These are phyloP conservation scores for Spiromastix sp. DNA, from an alignment of 2,329 filamentous ascomycete genomes.

Conservation along the genomic window DNA sequence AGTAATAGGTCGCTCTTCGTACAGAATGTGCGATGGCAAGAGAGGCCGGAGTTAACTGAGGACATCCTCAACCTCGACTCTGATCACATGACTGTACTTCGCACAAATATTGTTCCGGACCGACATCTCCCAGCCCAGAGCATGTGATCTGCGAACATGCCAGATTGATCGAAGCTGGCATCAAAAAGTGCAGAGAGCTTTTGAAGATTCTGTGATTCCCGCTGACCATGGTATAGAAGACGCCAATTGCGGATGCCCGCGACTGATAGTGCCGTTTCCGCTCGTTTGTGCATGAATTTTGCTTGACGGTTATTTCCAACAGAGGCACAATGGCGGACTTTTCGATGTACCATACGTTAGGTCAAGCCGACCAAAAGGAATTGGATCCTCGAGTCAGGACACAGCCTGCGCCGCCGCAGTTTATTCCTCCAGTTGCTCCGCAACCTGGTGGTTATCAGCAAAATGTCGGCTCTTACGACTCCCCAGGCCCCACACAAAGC, in stretches of 20 bases:
- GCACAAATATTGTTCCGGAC: too few species aligned
- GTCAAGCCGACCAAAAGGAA: slow-evolving; percentile 39
- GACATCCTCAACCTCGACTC: too few species aligned
- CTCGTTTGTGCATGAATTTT: background rate
- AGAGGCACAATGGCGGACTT: slow-evolving; percentile 30
- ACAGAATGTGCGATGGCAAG: too few species aligned
- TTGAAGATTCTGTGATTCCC: too few species aligned
- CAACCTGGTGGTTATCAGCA: slow-evolving; percentile 21
- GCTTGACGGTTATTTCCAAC: background rate
- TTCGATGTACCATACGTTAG: slow-evolving; percentile 30
- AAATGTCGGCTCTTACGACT: slow-evolving; percentile 9
- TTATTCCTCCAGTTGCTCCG: slow-evolving; percentile 32
- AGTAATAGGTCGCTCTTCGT: too few species aligned
- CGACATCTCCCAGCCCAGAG: too few species aligned
- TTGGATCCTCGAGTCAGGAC: slow-evolving; percentile 42
- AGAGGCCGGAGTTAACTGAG: too few species aligned
- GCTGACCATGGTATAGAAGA: slow-evolving; percentile 9
- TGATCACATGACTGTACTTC: too few species aligned
- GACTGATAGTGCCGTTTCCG: background rate
- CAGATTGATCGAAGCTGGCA: too few species aligned
- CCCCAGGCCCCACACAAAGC: slow-evolving; percentile 6
- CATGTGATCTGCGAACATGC: too few species aligned
- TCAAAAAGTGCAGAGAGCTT: too few species aligned
- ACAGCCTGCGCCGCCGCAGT: slow-evolving; percentile 45
- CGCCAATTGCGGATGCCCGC: slow-evolving; percentile 8